Percentiles rank a stretch among this genome's conserved stretches.
Conservation (phyloP, 2,329 filamentous ascomycete genomes). For the Zalaria sp. region DNA sequence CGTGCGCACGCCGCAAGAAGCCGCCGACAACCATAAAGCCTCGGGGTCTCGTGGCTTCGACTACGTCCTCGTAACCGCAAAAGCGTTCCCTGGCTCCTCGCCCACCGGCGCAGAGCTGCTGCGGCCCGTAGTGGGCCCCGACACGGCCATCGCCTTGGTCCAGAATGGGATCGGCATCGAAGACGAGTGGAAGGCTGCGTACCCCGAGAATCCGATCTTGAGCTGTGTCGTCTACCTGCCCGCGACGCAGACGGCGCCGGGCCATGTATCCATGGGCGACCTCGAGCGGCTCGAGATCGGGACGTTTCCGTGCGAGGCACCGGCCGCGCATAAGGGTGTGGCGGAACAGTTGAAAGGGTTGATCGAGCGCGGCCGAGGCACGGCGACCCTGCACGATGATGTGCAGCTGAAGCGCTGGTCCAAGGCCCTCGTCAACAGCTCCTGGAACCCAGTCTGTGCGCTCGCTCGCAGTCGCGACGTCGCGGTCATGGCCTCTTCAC, state of each 20-base stretch:
- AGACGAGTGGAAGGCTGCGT: constrained; percentile 34
- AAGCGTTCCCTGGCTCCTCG: constrained; percentile 21
- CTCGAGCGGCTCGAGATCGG: constrained; percentile 37
- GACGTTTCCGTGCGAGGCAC: background rate
- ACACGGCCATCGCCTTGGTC: constrained; percentile 43
- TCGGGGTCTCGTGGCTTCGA: constrained; percentile 20
- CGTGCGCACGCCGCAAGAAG: constrained; percentile 21
- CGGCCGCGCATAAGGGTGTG: too few species aligned
- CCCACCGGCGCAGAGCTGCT: constrained; percentile 21
- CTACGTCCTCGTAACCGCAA: constrained; percentile 33
- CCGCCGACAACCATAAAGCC: constrained; percentile 11
- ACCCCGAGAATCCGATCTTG: constrained; percentile 38
- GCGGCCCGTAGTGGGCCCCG: constrained; percentile 21
- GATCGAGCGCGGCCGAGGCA: constrained; percentile 28
- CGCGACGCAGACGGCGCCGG: constrained; percentile 34
- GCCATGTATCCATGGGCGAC: constrained; percentile 31
- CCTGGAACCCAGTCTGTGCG: constrained; percentile 48
- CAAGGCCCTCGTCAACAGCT: constrained; percentile 47
- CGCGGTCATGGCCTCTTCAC: constrained; percentile 30
- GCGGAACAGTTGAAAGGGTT: constrained; percentile 25
- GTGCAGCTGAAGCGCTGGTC: constrained; percentile 45
- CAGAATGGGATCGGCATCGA: constrained; percentile 51
- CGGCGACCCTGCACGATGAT: constrained; percentile 36
- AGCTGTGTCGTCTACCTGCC: constrained; percentile 43
- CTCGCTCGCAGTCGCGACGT: constrained; percentile 40